Base-by-base conservation (phyloP, 495 filamentous ascomycete genomes). In the Trichoderma virens region DNA sequence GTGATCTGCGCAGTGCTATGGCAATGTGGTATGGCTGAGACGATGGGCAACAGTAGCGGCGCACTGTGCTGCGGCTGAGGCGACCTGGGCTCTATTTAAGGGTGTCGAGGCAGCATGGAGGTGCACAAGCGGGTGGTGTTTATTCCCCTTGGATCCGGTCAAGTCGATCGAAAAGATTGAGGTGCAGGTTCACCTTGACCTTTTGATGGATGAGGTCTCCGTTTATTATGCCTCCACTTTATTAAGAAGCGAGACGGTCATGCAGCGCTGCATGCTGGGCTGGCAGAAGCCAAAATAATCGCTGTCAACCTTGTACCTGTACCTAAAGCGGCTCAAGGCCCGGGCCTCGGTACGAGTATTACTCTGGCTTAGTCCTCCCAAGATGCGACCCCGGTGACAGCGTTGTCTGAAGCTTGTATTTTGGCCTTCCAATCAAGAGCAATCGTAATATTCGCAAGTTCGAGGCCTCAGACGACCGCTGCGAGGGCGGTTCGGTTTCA, bases 241-340 rank as follows among this genome's bases (percentile, higher is more conserved):
- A 27, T 30, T 28, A 30, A 56, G 51, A 56, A 56, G 51, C 51
- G 51, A 56, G 51, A 30, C 18, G 51, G 51, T 27, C 51, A 56
- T 30, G 51, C 51, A 56, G 51, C 51, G 27, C 23, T 9, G 51
- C 51, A 16, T 47, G 5, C 32, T 35, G n/a, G n/a, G 38, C 18
- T 41, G 38, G 38, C 38, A 41, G 38, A 41, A 3, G 38, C 38
- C 38, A 41, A 41, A 3, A 23, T 47, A 47, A 35, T 35, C 32
- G 32, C 32, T 35, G 32, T 35, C 32, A 35, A 20, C 38, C 45
- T 20, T 51, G 4, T 51, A 7, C 2, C 16, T 51, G 45, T 16
- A 51, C 9, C 45, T 18, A 41, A 47, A 20, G 43, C 43, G 43
- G 43, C 43, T 47, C 43, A 47, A 47, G 43, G 43, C 16, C 43